These are phyloP conservation scores for Penicillium brasilianum DNA, from an alignment of 2,329 filamentous ascomycete genomes.

Conservation along the genomic window DNA sequence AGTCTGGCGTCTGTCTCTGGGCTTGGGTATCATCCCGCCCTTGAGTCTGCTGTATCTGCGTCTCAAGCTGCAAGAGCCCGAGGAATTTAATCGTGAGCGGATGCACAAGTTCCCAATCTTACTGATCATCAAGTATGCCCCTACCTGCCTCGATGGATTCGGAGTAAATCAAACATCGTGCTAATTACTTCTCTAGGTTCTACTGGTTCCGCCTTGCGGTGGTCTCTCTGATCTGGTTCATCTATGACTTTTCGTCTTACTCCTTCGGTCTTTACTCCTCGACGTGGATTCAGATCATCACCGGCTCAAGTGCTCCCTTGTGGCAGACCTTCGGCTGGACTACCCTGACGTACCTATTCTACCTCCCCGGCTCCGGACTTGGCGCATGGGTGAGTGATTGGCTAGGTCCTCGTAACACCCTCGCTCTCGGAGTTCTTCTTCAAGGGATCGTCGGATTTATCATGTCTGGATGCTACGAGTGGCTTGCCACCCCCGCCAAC, in stretches of 20 bases:
- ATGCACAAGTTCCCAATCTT: slow-evolving; percentile 66
- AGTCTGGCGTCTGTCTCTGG: slow-evolving; percentile 82
- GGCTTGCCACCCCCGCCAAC: slow-evolving; percentile 68
- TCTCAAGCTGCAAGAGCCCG: slow-evolving; percentile 75
- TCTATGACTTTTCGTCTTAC: slow-evolving; percentile 85
- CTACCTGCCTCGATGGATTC: neutral
- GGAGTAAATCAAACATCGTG: slow-evolving; percentile 32
- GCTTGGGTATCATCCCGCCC: slow-evolving; percentile 78
- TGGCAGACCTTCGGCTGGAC: slow-evolving; percentile 88
- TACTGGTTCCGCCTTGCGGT: slow-evolving; percentile 75
- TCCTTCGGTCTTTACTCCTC: slow-evolving; percentile 85
- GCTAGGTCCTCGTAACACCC: slow-evolving; percentile 76
- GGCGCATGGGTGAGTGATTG: slow-evolving; percentile 79
- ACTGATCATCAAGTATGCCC: slow-evolving; percentile 54
- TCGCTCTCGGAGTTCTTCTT: slow-evolving; percentile 70
- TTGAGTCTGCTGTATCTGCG: slow-evolving; percentile 73
- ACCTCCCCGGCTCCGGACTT: slow-evolving; percentile 78
- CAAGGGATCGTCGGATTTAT: slow-evolving; percentile 85
- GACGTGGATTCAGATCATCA: slow-evolving; percentile 62
- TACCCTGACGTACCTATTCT: slow-evolving; percentile 85
- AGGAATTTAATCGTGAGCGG: slow-evolving; percentile 73
- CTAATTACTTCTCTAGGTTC: slow-evolving; percentile 59
- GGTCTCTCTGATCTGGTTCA: slow-evolving; percentile 80
- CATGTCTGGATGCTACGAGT: slow-evolving; percentile 79
- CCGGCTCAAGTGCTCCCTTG: slow-evolving; percentile 65